phyloP scores from a whole-genome alignment of 2,329 filamentous ascomycete species.

The Calonectria henricotiae region DNA sequence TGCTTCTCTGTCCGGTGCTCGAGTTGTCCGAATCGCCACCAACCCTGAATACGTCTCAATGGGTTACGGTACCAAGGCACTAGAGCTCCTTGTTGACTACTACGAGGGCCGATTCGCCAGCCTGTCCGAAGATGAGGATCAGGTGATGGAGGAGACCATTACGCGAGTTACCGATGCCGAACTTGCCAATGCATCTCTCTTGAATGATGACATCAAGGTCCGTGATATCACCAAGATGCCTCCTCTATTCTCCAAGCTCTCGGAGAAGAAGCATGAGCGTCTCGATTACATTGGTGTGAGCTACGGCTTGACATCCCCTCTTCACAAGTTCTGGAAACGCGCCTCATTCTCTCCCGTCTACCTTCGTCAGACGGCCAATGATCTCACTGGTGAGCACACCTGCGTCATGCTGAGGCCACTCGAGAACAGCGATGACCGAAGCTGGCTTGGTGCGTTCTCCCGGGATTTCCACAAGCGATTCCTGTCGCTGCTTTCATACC shows the following conservation, averaged over 20 bases:
- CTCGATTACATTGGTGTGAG: slow-evolving; percentile 97
- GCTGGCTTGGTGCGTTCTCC: slow-evolving; percentile 92
- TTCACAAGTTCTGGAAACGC: slow-evolving; percentile 98
- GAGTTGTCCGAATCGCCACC: slow-evolving; percentile 94
- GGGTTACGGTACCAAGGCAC: slow-evolving; percentile 93
- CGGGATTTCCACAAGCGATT: slow-evolving; percentile 97
- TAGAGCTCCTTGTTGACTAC: slow-evolving; percentile 91
- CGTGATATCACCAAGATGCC: slow-evolving; percentile 94
- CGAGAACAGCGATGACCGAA: slow-evolving; percentile 76
- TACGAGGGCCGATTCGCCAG: slow-evolving; percentile 94
- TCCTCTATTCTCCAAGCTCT: slow-evolving; percentile 90
- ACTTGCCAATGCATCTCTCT: slow-evolving; percentile 81
- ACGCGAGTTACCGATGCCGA: slow-evolving; percentile 87
- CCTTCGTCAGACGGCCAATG: slow-evolving; percentile 94
- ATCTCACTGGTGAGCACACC: slow-evolving; percentile 96
- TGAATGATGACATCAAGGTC: slow-evolving; percentile 91
- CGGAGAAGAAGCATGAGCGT: slow-evolving; percentile 83
- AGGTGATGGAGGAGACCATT: slow-evolving; percentile 74
- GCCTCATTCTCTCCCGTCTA: slow-evolving; percentile 91
- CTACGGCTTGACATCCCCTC: slow-evolving; percentile 88
- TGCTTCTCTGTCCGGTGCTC: slow-evolving; percentile 90
- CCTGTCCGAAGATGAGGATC: slow-evolving; percentile 80
- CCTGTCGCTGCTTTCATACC: slow-evolving; percentile 89
- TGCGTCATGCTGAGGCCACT: slow-evolving; percentile 96
- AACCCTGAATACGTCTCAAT: slow-evolving; percentile 94